Evolutionary conservation across 352 stramenopile genomes (phyloP), one percentile per base, ranked within the genome.

Genomic region (Globisporangium emineosum): DNA sequence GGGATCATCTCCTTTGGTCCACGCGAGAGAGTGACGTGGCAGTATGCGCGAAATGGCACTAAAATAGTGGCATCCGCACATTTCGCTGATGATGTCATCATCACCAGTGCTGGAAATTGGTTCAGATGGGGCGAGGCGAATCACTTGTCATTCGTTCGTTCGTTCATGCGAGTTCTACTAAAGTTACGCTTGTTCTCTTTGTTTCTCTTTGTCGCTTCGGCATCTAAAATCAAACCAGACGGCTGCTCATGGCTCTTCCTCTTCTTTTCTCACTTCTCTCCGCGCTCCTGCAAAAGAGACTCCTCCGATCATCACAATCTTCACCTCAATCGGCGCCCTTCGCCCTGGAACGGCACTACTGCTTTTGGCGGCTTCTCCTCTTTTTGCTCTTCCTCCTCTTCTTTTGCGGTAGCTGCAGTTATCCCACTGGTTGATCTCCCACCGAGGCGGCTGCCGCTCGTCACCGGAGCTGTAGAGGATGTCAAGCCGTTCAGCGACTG

Each of bases 401-500:
- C 71, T 23, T 67, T 56, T 8, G 62, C 49, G 23, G 60, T 40
- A 19, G 53, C 32, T 12, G 33, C 60, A 51, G 43, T 74, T 50
- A 43, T 66, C 32, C 64, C 32, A 29, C 47, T 76, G 43, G 35
- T 64, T 68, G 40, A 45, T 9, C 37, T 45, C 15, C 37, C 37
- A 45, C 73, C 71, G 10, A 81, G 57, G 17, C 65, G 58, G 56
- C 58, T 62, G 32, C 68, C 66, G 27, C 66, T 66, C 4, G 67
- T 45, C 17, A 47, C 50, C 6, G 59, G 30, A 2, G 55, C 30
- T 3, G 51, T 64, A 13, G 67, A 76, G 19, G 83, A 85, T 47
- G 70, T 69, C 42, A 76, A 70, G 7, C 86, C 83, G 60, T 75
- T 90, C 5, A 94, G 67, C 21, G 87, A 94, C 40, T 88, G 75